Conservation (phyloP, 2,329 filamentous ascomycete genomes). For the Diplodia scrobiculata region DNA sequence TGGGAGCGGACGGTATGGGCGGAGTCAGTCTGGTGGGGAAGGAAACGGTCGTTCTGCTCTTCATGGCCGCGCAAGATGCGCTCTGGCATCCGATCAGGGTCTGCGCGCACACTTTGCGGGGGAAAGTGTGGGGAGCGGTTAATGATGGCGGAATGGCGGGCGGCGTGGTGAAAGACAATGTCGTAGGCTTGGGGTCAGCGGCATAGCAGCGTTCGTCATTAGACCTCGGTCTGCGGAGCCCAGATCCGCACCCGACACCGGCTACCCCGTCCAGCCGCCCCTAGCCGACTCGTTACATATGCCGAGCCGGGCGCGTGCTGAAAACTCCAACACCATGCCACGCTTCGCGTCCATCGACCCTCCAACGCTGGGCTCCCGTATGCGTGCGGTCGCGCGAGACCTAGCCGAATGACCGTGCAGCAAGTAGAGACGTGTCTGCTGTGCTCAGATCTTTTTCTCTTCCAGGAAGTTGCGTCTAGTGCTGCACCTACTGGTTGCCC, state of each 20-base stretch:
- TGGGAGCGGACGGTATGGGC: slow-evolving; percentile 30
- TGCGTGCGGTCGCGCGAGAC: background rate
- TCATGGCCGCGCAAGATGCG: slow-evolving; percentile 43
- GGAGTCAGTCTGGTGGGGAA: slow-evolving; percentile 34
- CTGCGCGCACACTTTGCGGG: slow-evolving; percentile 14
- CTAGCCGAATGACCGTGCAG: background rate
- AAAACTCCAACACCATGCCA: background rate
- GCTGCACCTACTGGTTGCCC: background rate
- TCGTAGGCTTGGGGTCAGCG: slow-evolving; percentile 11
- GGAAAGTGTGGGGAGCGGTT: slow-evolving; percentile 10
- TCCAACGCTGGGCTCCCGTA: background rate
- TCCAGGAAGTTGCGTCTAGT: background rate
- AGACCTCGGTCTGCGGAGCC: background rate
- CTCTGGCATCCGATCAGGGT: slow-evolving; percentile 43
- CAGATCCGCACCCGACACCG: background rate
- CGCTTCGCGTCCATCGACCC: background rate
- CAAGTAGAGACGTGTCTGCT: background rate
- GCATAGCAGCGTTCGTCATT: background rate
- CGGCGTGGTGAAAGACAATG: background rate
- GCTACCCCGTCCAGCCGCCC: background rate
- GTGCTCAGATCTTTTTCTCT: background rate
- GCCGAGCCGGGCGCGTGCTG: background rate
- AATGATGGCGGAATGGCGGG: background rate
- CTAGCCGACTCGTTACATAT: background rate
- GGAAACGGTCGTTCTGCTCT: slow-evolving; percentile 18